These are phyloP conservation scores for Parastagonospora nodorum DNA, from an alignment of 2,329 filamentous ascomycete species.

Conservation along the genomic window DNA sequence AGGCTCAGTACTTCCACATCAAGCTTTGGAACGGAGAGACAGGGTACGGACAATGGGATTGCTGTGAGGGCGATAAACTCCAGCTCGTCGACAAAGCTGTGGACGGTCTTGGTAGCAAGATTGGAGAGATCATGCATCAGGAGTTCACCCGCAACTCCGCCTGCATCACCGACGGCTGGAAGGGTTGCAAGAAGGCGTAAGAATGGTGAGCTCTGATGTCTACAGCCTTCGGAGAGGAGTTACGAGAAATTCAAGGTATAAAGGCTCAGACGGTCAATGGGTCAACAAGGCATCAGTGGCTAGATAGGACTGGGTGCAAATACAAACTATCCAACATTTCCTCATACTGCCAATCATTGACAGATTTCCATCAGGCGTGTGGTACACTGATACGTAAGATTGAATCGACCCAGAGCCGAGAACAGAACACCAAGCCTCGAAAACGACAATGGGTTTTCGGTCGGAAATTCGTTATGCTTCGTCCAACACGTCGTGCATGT, in stretches of 20 bases:
- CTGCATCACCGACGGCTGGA: slow-evolving; percentile 1
- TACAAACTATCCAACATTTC: no score
- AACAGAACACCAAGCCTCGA: no score
- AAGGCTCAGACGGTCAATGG: no score
- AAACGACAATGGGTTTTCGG: no score
- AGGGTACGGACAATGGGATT: not conserved
- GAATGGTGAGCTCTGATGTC: not conserved
- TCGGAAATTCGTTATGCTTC: no score
- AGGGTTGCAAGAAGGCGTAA: not conserved
- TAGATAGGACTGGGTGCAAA: no score
- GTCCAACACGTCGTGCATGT: no score
- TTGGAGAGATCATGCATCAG: not conserved
- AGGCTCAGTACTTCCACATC: not conserved
- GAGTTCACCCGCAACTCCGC: not conserved
- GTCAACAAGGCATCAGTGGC: no score
- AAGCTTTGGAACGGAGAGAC: not conserved
- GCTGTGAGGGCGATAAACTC: not conserved
- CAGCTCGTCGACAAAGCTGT: not conserved
- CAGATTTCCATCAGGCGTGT: no score
- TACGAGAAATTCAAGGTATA: not conserved
- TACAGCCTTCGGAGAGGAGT: not conserved
- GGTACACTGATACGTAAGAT: no score
- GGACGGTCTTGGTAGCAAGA: not conserved
- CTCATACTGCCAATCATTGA: no score
- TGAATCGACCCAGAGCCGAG: no score